Evolutionary conservation across 2,329 filamentous ascomycete genomes (phyloP).

Genomic region (Penicillium freii): DNA sequence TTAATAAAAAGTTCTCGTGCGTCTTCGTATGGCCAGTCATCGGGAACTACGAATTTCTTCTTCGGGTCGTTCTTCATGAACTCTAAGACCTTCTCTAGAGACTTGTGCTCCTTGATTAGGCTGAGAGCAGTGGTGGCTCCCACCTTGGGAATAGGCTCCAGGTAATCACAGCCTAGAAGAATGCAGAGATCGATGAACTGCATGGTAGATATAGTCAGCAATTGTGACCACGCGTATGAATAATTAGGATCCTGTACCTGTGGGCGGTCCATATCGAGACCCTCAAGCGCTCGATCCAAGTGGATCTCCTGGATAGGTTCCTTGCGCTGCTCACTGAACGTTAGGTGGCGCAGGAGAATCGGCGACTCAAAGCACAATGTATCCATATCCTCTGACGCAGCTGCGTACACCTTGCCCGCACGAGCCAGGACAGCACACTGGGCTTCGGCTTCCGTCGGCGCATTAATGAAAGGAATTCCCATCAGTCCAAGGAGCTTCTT

Average conservation of each 20-base stretch:
- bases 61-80: constrained; percentile 72
- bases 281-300: constrained; percentile 80
- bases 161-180: constrained; percentile 93
- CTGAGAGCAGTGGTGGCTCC: constrained; percentile 90
- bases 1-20: constrained; percentile 88
- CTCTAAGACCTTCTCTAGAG: constrained; percentile 82
- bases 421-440: constrained; percentile 88
- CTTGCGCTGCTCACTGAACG: constrained; percentile 95
- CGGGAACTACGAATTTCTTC: constrained; percentile 78
- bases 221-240: constrained; percentile 8
- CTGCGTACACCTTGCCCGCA: constrained; percentile 93
- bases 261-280: constrained; percentile 79
- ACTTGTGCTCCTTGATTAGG: constrained; percentile 87
- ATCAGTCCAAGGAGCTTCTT: constrained; percentile 87
- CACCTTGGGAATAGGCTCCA: constrained; percentile 93
- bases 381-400: constrained; percentile 98
- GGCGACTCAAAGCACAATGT: constrained; percentile 93
- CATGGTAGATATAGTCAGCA: constrained; percentile 6
- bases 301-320: constrained; percentile 96
- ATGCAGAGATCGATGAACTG: constrained; percentile 98
- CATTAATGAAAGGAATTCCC: constrained; percentile 93
- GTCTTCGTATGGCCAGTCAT: constrained; percentile 95
- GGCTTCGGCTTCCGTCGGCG: constrained; percentile 94
- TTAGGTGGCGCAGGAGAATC: constrained; percentile 86
- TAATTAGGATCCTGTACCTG: constrained; percentile 56